Evolutionary conservation across 495 filamentous ascomycete genomes (phyloP), one percentile per base, ranked within the genome.

Genomic region (Annulohypoxylon stygium): DNA sequence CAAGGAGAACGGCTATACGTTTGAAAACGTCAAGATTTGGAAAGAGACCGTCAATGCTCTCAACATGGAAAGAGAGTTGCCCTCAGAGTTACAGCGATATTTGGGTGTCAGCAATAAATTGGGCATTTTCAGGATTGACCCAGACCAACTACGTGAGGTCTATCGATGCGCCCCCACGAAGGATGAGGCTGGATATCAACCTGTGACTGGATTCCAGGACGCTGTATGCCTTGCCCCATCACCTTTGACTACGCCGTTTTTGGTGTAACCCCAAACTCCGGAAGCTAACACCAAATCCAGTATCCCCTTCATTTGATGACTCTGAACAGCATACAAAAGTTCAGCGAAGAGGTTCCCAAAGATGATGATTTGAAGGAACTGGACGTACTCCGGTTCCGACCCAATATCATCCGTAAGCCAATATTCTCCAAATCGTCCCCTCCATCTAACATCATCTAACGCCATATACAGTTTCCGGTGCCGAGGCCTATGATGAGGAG

Each of bases 271-370:
- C 30, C 30, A 30, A 30, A 30, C 7, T 51, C 34, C 16, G 14
- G 1, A 45, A 67, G 58, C 74, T 76, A 64, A 79, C 33, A 25
- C 18, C 10, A 23, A 30, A 33, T 23, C 11, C 62, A 92, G 79
- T 98, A 96, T 78, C 94, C 95, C 3, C 81, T 98, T 33, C 93
- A 97, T 75, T 78, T 97, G 7, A 79, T 97, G 37, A 95, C 89
- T 69, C 82, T 97, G 9, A 84, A 90, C 47, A 94, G 90, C 70
- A 85, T 97, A 26, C 88, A 87, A 6, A 89, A 94, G 62, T 86
- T 94, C 25, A 82, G 82, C 33, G 71, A 78, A 7, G 84, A 87
- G 34, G 87, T 93, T 33, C 87, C 86, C 0, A 84, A 85, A 47
- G 83, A 83, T 50, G 79, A 85, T 23, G 50, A 66, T 14, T 59